phyloP scores from a whole-genome alignment of 129 eudicot species.

The Arctium lappa region DNA sequence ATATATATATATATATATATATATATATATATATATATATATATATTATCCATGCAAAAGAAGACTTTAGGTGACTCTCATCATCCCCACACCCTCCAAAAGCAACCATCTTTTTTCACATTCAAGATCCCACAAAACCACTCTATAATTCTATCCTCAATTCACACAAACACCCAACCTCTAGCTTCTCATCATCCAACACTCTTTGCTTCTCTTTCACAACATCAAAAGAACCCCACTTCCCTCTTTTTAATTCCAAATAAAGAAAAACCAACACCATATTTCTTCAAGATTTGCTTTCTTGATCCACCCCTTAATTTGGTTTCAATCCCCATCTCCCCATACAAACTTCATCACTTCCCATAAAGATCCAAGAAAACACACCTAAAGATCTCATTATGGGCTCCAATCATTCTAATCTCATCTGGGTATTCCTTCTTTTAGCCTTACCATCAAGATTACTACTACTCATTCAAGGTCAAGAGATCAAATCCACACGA shows the following conservation, averaged over 20 bases:
- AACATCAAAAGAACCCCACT: conserved; percentile 11
- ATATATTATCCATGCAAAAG: conserved; percentile 16
- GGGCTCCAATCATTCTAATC: conserved; percentile 38
- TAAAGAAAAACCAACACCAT: conserved; percentile 18
- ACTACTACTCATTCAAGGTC: conserved; percentile 26
- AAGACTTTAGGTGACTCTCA: conserved; percentile 29
- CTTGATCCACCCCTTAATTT: not conserved
- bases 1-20: not conserved
- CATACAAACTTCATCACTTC: not conserved
- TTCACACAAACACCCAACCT: not conserved
- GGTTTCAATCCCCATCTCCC: conserved; percentile 14
- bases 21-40: not conserved
- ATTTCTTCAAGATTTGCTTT: conserved; percentile 21
- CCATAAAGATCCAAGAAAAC: not conserved
- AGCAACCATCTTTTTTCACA: conserved; percentile 24
- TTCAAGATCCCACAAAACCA: not conserved
- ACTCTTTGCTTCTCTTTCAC: not conserved
- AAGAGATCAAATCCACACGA: conserved; percentile 69
- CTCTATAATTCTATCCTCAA: not conserved
- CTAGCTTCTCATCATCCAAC: conserved; percentile 9
- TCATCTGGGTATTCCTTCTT: conserved; percentile 22
- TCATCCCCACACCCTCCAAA: conserved; percentile 35
- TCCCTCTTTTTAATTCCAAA: not conserved
- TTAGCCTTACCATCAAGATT: conserved; percentile 31
- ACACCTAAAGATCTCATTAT: conserved; percentile 14